Evolutionary conservation across 768 basidiomycete genomes (phyloP), one percentile per base, ranked within the genome.

Genomic region (Lentinula edodes): DNA sequence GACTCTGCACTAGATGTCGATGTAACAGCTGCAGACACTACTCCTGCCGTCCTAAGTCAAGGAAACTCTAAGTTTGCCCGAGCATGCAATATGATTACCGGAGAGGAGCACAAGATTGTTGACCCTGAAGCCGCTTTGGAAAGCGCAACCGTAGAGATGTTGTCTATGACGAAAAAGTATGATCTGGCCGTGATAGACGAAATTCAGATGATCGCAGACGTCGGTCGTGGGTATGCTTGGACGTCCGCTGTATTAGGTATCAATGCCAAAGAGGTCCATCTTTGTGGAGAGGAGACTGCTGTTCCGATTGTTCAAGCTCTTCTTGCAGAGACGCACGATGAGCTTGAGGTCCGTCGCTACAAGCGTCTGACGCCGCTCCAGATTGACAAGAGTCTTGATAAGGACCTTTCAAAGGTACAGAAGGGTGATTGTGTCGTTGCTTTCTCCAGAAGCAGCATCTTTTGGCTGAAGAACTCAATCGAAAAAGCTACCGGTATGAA

Each of bases 131-230:
- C 86, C 0, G 73, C 78, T 0, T 71, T 97, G 41, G 61, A 80
- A n/a, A 88, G 88, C 69, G 94, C 91, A 71, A 99, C 97, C 2
- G 89, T 98, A 66, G 97, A 99, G 79, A 99, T 98, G 95, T 71
- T 90, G 38, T 76, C 79, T 5, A 65, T 76, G 9, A 63, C 65
- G 2, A 64, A 52, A 16, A 62, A 62, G 3, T 77, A 75, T 59
- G 93, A 96, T 56, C 93, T 98, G 23, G 95, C 87, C 0, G 95
- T 99, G 51, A 79, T 99, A 50, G 97, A 98, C 71, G 96, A 98
- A 76, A 98, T 99, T 52, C 97, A 98, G 76, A 90, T 98, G 90
- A 84, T 98, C 16, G 83, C 83, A 0, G 93, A 98, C 71, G 73
- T 78, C 0, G 76, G 85, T 3, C 86, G 97, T 15, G 96, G 97